Evolutionary conservation across 2,329 filamentous ascomycete species (phyloP).

Genomic region (Dothideomycetes sp.): DNA sequence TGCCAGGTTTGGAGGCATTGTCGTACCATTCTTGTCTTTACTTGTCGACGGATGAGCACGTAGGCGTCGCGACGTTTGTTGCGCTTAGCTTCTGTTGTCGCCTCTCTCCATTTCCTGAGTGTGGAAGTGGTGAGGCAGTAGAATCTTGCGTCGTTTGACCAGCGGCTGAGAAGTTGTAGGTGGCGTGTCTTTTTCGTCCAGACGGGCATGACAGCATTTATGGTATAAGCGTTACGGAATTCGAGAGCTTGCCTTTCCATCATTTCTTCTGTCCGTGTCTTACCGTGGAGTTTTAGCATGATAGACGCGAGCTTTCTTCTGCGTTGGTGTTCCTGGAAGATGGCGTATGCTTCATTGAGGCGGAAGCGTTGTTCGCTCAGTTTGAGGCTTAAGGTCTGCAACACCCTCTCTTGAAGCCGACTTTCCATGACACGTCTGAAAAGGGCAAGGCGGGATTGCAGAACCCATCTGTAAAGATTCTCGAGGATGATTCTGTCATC

Average conservation of each 20-base stretch:
- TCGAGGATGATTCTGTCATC: conserved; percentile 48
- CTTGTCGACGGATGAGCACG: conserved; percentile 40
- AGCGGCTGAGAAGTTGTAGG: conserved; percentile 39
- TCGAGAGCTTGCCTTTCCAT: conserved; percentile 31
- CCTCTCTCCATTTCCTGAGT: conserved; percentile 43
- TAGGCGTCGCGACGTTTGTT: conserved; percentile 48
- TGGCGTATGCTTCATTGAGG: conserved; percentile 12
- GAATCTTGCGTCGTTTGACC: conserved; percentile 47
- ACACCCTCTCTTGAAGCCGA: conserved; percentile 18
- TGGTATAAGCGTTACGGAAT: conserved; percentile 33
- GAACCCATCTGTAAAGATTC: conserved; percentile 52
- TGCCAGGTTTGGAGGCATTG: conserved; percentile 33
- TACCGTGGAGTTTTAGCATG: conserved; percentile 23
- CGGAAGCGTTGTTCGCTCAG: conserved; percentile 14
- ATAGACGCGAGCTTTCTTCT: conserved; percentile 20
- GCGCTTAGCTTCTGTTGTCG: conserved; percentile 42
- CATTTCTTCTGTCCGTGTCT: conserved; percentile 24
- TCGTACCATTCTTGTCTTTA: conserved; percentile 46
- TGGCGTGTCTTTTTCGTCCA: conserved; percentile 33
- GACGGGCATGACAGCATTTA: conserved; percentile 29
- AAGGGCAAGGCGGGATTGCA: conserved; percentile 38
- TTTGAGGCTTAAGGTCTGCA: conserved; percentile 15
- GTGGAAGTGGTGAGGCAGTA: conserved; percentile 45
- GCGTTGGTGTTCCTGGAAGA: conserved; percentile 22
- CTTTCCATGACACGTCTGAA: conserved; percentile 29